Percentiles rank a stretch among this genome's conserved stretches.
These are phyloP conservation scores for Colletotrichum coccodes DNA, from an alignment of 2,329 filamentous ascomycete genomes.

Conservation along the genomic window DNA sequence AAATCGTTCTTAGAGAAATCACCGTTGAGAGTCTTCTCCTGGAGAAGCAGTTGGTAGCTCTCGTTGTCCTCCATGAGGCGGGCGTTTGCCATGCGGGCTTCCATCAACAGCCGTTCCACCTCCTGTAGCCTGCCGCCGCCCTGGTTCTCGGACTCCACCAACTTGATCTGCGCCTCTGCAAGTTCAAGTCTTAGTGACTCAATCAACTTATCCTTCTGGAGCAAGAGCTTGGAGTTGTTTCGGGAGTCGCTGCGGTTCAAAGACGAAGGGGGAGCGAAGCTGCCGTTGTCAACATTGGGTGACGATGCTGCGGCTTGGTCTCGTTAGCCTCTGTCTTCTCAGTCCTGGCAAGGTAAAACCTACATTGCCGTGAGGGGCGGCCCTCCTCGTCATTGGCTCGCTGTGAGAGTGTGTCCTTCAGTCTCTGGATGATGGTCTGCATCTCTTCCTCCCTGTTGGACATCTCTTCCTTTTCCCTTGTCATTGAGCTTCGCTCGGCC, in stretches of 20 bases:
- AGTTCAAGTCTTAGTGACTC: conserved; percentile 91
- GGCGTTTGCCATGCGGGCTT: conserved; percentile 95
- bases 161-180: conserved; percentile 93
- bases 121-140: conserved; percentile 89
- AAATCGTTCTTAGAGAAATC: conserved; percentile 89
- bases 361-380: conserved; percentile 68
- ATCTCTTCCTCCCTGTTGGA: conserved; percentile 87
- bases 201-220: conserved; percentile 97
- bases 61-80: conserved; percentile 98
- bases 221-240: conserved; percentile 87
- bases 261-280: conserved; percentile 88
- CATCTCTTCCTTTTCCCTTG: conserved; percentile 93
- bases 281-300: conserved; percentile 76
- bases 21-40: conserved; percentile 94
- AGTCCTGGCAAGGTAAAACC: conserved; percentile 38
- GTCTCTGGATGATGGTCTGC: conserved; percentile 86
- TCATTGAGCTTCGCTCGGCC: conserved; percentile 84
- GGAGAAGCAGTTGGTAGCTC: conserved; percentile 93
- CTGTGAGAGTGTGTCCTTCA: conserved; percentile 90
- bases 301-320: conserved; percentile 53
- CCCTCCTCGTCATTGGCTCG: conserved; percentile 68
- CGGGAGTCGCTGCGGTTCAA: conserved; percentile 88
- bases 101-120: conserved; percentile 89
- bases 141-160: conserved; percentile 93
- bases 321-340: conserved; percentile 17